Evolutionary conservation across 2,329 filamentous ascomycete species (phyloP).

Genomic region (Colletotrichum tofieldiae): DNA sequence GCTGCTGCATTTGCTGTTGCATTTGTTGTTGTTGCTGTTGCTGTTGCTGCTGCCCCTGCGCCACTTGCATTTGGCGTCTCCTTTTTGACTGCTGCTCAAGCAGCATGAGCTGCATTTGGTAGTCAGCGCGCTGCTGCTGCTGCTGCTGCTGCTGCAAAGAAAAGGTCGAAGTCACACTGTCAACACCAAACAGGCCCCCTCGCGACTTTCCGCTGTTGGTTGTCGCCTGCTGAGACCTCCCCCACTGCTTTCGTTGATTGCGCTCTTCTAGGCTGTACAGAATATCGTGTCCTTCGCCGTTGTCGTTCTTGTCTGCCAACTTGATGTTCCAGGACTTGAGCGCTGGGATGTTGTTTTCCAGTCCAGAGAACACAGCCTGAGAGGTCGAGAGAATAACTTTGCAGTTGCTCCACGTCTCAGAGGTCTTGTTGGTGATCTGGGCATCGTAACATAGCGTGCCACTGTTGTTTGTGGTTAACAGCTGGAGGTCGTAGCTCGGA

Average conservation of each 20-base stretch:
- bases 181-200: conserved; percentile 27
- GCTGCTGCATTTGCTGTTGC: neutral
- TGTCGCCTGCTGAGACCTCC: conserved; percentile 48
- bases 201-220: conserved; percentile 48
- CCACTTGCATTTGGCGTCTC: too few species aligned
- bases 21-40: too few species aligned
- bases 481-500: conserved; percentile 73
- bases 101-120: neutral
- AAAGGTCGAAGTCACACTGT: neutral
- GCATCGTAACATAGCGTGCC: conserved; percentile 74
- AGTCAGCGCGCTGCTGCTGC: too few species aligned
- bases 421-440: conserved; percentile 73
- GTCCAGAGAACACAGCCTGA: conserved; percentile 70
- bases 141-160: too few species aligned
- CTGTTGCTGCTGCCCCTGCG: neutral
- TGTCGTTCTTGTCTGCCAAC: conserved; percentile 54
- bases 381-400: conserved; percentile 75
- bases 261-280: conserved; percentile 59
- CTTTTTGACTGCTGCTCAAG: conserved; percentile 9
- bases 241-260: conserved; percentile 51
- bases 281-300: conserved; percentile 46
- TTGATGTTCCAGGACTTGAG: conserved; percentile 72
- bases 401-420: conserved; percentile 75
- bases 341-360: conserved; percentile 69
- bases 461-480: conserved; percentile 69